A percentile compares a stretch with the other conserved stretches of the same genome.
Evolutionary conservation across 257 asterid species (phyloP).

Genomic region (Leptodermis oblonga): DNA sequence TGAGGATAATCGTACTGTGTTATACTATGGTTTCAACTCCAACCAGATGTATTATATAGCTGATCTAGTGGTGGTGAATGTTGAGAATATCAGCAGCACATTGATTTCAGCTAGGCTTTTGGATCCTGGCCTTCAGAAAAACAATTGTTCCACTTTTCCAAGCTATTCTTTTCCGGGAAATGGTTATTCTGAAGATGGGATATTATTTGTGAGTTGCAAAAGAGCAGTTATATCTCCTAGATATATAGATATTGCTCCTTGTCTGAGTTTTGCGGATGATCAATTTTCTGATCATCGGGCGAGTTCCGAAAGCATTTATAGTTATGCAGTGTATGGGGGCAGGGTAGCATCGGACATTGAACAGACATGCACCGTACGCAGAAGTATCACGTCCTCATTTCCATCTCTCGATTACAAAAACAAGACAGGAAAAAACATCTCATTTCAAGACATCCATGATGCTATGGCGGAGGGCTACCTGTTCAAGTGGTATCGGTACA

Average conservation of each 20-base stretch:
- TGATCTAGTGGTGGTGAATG: neutral
- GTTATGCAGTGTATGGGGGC: neutral
- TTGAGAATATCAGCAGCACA: neutral
- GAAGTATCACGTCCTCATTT: no score
- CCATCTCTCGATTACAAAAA: no score
- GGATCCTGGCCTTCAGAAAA: neutral
- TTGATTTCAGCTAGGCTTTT: no score
- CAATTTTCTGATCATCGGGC: neutral
- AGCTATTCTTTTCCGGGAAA: neutral
- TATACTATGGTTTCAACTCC: neutral
- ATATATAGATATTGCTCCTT: slow-evolving; percentile 1
- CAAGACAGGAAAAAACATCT: neutral
- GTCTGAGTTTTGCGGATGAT: neutral
- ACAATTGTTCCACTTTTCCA: slow-evolving; percentile 7
- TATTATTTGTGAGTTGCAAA: neutral
- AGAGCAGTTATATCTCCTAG: neutral
- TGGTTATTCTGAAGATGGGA: neutral
- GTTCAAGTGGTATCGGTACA: no score
- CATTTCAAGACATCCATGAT: neutral
- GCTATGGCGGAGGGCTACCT: neutral
- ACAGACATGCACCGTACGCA: slow-evolving; percentile 14
- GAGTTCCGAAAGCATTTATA: neutral
- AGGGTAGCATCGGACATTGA: slow-evolving; percentile 7
- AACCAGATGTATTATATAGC: neutral
- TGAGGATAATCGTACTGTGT: neutral